Percentiles rank a stretch among this genome's conserved stretches.
Conservation (phyloP, 345 rosid genomes). For the Eucalyptus victrix region DNA sequence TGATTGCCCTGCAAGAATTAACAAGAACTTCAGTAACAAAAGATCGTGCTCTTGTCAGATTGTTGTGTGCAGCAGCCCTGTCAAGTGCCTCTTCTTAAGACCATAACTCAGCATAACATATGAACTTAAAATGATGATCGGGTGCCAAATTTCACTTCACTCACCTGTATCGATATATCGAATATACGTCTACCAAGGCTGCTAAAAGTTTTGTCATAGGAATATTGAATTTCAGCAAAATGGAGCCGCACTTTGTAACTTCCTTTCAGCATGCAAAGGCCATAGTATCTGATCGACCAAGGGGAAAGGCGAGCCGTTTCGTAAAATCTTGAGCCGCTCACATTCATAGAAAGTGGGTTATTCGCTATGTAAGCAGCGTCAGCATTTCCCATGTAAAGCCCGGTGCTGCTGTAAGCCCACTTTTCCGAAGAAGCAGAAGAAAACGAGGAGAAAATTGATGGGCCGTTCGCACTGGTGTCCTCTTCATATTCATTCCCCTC, state of each 20-base stretch:
- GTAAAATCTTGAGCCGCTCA: slow-evolving; percentile 22
- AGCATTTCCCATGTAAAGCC: slow-evolving; percentile 14
- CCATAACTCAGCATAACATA: background rate
- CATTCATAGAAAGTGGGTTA: slow-evolving; percentile 15
- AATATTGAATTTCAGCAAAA: slow-evolving; percentile 81
- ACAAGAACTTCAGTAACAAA: background rate
- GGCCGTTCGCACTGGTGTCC: slow-evolving; percentile 22
- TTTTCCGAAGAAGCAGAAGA: background rate
- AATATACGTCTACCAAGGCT: slow-evolving; percentile 75
- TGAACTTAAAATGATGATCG: background rate
- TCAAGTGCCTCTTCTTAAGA: background rate
- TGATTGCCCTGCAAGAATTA: slow-evolving; percentile 32
- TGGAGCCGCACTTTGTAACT: slow-evolving; percentile 60
- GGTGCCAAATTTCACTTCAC: background rate
- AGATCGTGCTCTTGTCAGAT: background rate
- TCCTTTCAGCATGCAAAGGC: slow-evolving; percentile 50
- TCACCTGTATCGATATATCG: slow-evolving; percentile 69
- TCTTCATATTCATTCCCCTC: slow-evolving; percentile 29
- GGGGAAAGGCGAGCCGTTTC: slow-evolving; percentile 62
- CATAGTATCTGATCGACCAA: slow-evolving; percentile 70
- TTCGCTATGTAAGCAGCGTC: background rate
- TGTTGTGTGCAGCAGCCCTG: background rate
- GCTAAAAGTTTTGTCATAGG: slow-evolving; percentile 26
- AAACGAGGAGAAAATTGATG: slow-evolving; percentile 17
- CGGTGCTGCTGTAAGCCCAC: slow-evolving; percentile 84